phyloP scores from a whole-genome alignment of 75 land plant species.

The Chamaecyparis obtusa region DNA sequence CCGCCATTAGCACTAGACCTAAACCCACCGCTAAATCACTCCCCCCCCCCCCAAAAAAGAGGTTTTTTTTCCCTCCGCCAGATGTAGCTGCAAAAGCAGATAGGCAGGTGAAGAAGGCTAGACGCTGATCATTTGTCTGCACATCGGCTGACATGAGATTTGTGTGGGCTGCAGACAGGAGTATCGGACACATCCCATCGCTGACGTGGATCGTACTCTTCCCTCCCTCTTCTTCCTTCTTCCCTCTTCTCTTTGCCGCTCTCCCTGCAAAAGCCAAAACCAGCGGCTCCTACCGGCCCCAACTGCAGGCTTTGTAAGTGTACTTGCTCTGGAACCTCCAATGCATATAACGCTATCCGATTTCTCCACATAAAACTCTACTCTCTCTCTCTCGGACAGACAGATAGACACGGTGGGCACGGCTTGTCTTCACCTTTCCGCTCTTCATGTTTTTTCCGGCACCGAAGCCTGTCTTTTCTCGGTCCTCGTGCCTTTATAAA shows the following conservation, averaged over 20 bases:
- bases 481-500: no score
- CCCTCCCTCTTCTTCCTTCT: no score
- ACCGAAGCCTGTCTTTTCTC: no score
- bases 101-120: no score
- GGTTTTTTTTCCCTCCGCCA: no score
- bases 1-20: background rate
- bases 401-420: no score
- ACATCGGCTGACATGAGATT: background rate
- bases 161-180: background rate
- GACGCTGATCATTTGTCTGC: background rate
- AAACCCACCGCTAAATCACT: background rate
- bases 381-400: no score
- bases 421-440: no score
- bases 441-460: no score
- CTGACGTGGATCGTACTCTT: background rate
- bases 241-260: background rate
- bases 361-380: no score
- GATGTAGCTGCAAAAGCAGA: no score
- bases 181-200: background rate
- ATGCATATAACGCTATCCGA: background rate
- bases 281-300: background rate
- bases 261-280: background rate
- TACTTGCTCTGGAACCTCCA: background rate
- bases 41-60: no score
- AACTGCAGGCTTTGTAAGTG: background rate